Percentiles rank a stretch among this genome's conserved stretches.
phyloP scores from a whole-genome alignment of 1,139 yeast species.

The Arxiozyma heterogenica region DNA sequence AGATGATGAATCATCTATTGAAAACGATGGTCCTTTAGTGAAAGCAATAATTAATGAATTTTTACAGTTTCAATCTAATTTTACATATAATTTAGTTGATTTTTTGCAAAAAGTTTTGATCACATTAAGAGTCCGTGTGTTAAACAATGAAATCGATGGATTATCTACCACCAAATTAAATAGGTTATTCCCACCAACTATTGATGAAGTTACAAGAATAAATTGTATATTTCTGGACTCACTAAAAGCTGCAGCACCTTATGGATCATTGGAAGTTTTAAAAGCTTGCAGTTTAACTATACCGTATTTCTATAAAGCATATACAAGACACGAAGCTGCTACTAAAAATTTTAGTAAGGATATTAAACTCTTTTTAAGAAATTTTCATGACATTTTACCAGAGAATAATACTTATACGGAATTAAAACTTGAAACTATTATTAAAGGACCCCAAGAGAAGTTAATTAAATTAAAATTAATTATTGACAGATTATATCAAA shows the following conservation, averaged over 20 bases:
- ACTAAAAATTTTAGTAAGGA: conserved; percentile 45
- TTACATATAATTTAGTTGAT: conserved; percentile 60
- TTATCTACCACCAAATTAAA: conserved; percentile 56
- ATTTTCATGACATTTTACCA: conserved; percentile 23
- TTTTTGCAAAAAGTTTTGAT: conserved; percentile 70
- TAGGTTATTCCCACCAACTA: conserved; percentile 82
- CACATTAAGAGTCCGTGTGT: conserved; percentile 64
- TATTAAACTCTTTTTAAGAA: conserved; percentile 31
- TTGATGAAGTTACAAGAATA: conserved; percentile 84
- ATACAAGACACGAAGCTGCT: conserved; percentile 90
- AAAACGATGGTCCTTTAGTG: conserved; percentile 30
- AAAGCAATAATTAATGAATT: conserved; percentile 58
- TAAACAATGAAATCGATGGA: conserved; percentile 44
- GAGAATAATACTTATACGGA: conserved; percentile 37
- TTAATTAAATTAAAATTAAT: conserved; percentile 62
- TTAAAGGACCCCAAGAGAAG: conserved; percentile 59
- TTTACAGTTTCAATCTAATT: conserved; percentile 59
- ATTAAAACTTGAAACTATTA: conserved; percentile 55
- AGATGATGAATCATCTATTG: conserved; percentile 14
- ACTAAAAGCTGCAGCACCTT: conserved; percentile 53
- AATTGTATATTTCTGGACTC: conserved; percentile 78
- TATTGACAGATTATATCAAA: conserved; percentile 45
- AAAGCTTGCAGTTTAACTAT: conserved; percentile 71
- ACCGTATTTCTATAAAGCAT: conserved; percentile 87
- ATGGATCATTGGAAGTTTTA: conserved; percentile 65